These are phyloP conservation scores for Chenopodium quinoa DNA, from an alignment of 148 eudicot species.

Conservation along the genomic window DNA sequence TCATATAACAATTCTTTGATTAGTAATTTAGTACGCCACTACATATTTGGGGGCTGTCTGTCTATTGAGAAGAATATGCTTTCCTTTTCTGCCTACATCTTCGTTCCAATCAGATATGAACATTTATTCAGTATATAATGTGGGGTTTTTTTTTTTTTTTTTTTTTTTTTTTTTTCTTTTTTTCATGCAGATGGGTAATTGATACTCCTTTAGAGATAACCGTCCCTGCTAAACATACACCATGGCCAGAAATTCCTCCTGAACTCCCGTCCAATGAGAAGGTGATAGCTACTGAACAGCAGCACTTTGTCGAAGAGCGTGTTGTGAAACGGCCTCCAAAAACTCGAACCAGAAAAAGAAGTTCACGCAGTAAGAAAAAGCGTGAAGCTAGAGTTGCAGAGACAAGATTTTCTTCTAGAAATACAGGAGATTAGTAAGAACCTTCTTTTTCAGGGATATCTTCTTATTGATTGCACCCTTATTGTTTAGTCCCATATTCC, in stretches of 20 bases:
- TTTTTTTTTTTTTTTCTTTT: background rate
- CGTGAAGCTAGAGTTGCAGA: conserved; percentile 54
- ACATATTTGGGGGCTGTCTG: background rate
- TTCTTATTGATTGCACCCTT: background rate
- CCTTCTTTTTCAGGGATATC: background rate
- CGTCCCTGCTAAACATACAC: conserved; percentile 92
- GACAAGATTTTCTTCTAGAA: conserved; percentile 39
- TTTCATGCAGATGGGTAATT: conserved; percentile 81
- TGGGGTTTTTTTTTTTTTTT: background rate
- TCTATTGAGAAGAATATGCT: background rate
- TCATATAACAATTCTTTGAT: background rate
- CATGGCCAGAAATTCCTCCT: conserved; percentile 89
- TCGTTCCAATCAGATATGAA: background rate
- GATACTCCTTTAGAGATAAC: conserved; percentile 84
- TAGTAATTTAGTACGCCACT: background rate
- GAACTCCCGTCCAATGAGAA: conserved; percentile 60
- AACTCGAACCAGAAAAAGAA: conserved; percentile 53
- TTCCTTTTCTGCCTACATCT: background rate
- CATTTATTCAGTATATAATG: conserved; percentile 5
- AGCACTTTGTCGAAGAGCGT: conserved; percentile 34
- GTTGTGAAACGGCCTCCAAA: conserved; percentile 57
- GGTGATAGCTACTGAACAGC: conserved; percentile 27
- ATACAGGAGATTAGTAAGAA: conserved; percentile 35
- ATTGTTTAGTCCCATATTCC: conserved; percentile 7
- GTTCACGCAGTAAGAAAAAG: conserved; percentile 69